Conservation (phyloP, 148 eudicot species). For the Rhododendron kiyosumense region DNA sequence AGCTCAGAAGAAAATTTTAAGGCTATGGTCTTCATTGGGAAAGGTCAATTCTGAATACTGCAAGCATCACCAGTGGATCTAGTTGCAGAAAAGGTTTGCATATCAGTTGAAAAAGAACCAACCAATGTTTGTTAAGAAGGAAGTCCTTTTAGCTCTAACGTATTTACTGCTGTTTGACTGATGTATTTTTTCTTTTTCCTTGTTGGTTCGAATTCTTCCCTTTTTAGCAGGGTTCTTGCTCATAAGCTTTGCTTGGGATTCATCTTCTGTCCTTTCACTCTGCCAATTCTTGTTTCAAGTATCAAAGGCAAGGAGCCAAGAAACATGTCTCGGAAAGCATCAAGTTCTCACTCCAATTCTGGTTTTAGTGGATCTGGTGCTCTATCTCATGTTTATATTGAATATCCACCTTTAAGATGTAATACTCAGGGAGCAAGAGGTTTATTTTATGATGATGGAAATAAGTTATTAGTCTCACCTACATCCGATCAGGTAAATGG, state of each 20-base stretch:
- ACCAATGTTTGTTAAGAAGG: not conserved
- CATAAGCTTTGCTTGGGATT: conserved; percentile 4
- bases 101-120: not conserved
- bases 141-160: not conserved
- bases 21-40: not conserved
- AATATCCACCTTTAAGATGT: conserved; percentile 78
- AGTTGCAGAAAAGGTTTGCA: conserved; percentile 9
- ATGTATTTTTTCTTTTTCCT: not conserved
- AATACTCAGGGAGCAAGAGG: conserved; percentile 58
- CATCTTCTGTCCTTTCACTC: not conserved
- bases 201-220: not conserved
- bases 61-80: not conserved
- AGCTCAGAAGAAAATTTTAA: conserved; percentile 70
- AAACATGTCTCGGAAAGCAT: conserved; percentile 58
- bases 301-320: conserved; percentile 4
- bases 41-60: not conserved
- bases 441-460: conserved; percentile 86
- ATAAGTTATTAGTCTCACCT: conserved; percentile 59
- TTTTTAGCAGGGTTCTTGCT: conserved; percentile 1
- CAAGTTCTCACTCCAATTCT: conserved; percentile 57
- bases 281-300: not conserved
- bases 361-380: conserved; percentile 73
- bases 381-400: conserved; percentile 81
- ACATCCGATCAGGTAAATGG: conserved; percentile 54
- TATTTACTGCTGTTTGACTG: not conserved